These are phyloP conservation scores for Kwoniella sp. DNA, from an alignment of 768 basidiomycete genomes.

Conservation along the genomic window DNA sequence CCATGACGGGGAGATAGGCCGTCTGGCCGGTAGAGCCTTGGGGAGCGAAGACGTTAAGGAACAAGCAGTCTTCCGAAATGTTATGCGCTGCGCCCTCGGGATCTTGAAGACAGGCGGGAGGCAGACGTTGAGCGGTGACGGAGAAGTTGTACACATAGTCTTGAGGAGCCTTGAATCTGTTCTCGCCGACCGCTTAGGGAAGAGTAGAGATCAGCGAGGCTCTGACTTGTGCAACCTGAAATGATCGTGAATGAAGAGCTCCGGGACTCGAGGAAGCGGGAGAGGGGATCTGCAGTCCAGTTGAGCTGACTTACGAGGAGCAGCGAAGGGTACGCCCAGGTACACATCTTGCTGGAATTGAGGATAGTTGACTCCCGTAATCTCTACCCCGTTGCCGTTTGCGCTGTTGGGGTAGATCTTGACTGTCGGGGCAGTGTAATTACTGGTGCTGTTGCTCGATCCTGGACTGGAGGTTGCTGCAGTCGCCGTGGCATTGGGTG, in stretches of 20 bases:
- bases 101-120: constrained; percentile 48
- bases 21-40: constrained; percentile 38
- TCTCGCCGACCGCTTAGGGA: constrained; percentile 36
- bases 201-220: not conserved
- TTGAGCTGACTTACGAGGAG: constrained; percentile 38
- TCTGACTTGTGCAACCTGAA: not conserved
- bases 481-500: not conserved
- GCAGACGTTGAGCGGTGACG: constrained; percentile 35
- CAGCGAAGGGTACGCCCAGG: constrained; percentile 52
- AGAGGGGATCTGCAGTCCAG: too few species aligned
- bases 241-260: not conserved
- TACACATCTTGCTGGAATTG: constrained; percentile 38
- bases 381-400: constrained; percentile 24
- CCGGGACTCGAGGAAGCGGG: not conserved
- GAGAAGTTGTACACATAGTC: constrained; percentile 34
- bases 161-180: constrained; percentile 45
- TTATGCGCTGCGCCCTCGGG: constrained; percentile 6
- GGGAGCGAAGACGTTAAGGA: constrained; percentile 61
- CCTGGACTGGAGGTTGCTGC: not conserved
- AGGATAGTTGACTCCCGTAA: constrained; percentile 33
- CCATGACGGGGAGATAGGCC: constrained; percentile 59
- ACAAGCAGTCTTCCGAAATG: constrained; percentile 61
- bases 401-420: constrained; percentile 38
- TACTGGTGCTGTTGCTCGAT: not conserved
- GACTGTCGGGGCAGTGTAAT: constrained; percentile 25